A percentile compares a stretch with the other conserved stretches of the same genome.
Conservation (phyloP, 169 alveolate species). For the Cryptosporidium bovis region DNA sequence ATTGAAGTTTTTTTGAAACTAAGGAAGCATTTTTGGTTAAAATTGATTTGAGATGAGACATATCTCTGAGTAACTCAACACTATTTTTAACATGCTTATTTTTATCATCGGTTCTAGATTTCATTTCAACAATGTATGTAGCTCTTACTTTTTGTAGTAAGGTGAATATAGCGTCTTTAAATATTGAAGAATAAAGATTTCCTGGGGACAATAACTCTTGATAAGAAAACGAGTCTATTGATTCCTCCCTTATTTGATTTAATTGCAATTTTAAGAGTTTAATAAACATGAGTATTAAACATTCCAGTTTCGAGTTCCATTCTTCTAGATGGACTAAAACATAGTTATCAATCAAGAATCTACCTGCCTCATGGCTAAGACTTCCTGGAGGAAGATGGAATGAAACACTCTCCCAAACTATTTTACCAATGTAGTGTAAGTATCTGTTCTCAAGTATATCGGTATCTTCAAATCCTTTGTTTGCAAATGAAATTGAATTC, state of each 20-base stretch:
- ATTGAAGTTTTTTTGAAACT: constrained; percentile 87
- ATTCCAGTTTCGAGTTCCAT: constrained; percentile 93
- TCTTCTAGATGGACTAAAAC: constrained; percentile 93
- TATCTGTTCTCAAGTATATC: constrained; percentile 87
- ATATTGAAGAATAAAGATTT: constrained; percentile 82
- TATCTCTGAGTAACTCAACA: constrained; percentile 16
- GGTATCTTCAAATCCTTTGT: constrained; percentile 78
- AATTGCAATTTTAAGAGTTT: constrained; percentile 86
- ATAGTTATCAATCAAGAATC: constrained; percentile 89
- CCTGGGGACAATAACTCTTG: constrained; percentile 88
- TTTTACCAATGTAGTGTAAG: constrained; percentile 85
- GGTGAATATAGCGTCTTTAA: constrained; percentile 83
- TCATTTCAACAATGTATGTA: constrained; percentile 77
- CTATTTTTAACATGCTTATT: constrained; percentile 26
- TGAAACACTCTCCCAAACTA: constrained; percentile 83
- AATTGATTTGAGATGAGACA: constrained; percentile 15
- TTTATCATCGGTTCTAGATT: constrained; percentile 15
- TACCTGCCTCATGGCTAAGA: constrained; percentile 94
- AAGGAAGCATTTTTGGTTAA: constrained; percentile 35
- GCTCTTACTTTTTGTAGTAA: constrained; percentile 77
- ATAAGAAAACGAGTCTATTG: constrained; percentile 85
- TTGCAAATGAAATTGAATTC: constrained; percentile 37
- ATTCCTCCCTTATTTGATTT: constrained; percentile 62
- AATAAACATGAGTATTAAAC: constrained; percentile 93
- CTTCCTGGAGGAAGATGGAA: constrained; percentile 89